Base-by-base conservation (phyloP, 169 alveolate species). In the Babesia bigemina region DNA sequence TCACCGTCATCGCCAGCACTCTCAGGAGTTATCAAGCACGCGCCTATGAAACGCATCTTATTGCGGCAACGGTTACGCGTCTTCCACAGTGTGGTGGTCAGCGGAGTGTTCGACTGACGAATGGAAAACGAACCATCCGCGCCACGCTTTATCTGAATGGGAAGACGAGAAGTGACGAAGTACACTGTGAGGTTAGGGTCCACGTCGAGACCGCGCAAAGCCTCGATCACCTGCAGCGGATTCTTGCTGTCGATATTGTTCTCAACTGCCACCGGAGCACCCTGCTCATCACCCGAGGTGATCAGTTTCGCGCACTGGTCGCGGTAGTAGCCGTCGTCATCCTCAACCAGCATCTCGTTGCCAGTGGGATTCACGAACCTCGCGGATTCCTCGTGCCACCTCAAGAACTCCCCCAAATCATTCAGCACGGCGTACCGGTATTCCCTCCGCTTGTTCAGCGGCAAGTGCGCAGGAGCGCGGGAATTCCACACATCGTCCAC, bases 321-420 rank as follows among this genome's bases (percentile, higher is more conserved):
- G 29, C 90, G 75, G 24, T 52, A 83, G 56, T 83, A 73, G 2
- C 91, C 91, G 21, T 84, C 77, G 60, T 84, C 91, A 39, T 84
- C 91, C 61, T 84, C 91, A 55, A 84, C 61, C 22, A 79, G 47
- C 91, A 84, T 84, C 24, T 84, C 89, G 48, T 70, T 49, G 29
- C 91, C 91, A 3, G 85, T 84, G 22, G 91, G 91, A 26, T 70
- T 79, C 61, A 84, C 62, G 52, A 59, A 29, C 28, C 88, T 52
- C 45, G 48, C 62, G 29, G 58, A 0, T 16, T 72, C 79, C 53
- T 81, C 85, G 50, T 66, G 72, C 88, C 88, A 81, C 0, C 79
- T 71, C 73, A 75, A 49, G 67, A 74, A 83, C 14, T 62, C 83
- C 28, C 67, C 87, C 45, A 33, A 28, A 29, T 44, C 86, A 55